These are phyloP conservation scores for Salix exigua DNA, from an alignment of 345 rosid genomes.

Conservation along the genomic window DNA sequence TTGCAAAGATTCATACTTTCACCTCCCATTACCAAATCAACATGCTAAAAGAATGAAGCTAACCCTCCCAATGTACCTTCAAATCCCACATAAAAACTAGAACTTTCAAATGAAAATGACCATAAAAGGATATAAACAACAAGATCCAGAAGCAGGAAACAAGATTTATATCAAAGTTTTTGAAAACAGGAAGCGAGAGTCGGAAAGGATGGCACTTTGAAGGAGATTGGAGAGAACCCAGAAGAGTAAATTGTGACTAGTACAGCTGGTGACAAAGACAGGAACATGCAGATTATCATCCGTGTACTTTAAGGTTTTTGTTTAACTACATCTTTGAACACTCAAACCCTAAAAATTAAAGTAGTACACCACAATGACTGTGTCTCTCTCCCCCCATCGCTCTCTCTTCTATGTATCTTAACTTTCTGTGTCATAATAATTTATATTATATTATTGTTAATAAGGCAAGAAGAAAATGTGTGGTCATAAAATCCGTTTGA, in stretches of 20 bases:
- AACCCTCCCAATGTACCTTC: constrained; percentile 14
- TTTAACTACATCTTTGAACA: neutral
- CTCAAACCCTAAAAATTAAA: neutral
- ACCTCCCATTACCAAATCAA: neutral
- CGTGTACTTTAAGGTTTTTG: neutral
- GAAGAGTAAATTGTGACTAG: neutral
- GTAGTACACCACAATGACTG: neutral
- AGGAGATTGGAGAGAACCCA: neutral
- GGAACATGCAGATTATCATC: neutral
- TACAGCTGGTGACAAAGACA: neutral
- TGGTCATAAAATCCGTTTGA: no score
- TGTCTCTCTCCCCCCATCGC: neutral
- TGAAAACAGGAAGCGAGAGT: neutral
- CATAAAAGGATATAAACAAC: neutral
- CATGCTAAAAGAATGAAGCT: neutral
- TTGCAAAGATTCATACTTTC: constrained; percentile 1
- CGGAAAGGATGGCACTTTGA: neutral
- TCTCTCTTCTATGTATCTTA: no score
- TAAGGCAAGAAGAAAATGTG: no score
- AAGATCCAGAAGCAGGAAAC: neutral
- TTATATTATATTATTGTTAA: no score
- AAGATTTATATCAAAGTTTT: neutral
- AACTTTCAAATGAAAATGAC: neutral
- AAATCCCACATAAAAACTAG: constrained; percentile 6
- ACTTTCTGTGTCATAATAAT: no score